These are phyloP conservation scores for Halophytophthora batemanensis DNA, from an alignment of 352 stramenopile species.

Conservation along the genomic window DNA sequence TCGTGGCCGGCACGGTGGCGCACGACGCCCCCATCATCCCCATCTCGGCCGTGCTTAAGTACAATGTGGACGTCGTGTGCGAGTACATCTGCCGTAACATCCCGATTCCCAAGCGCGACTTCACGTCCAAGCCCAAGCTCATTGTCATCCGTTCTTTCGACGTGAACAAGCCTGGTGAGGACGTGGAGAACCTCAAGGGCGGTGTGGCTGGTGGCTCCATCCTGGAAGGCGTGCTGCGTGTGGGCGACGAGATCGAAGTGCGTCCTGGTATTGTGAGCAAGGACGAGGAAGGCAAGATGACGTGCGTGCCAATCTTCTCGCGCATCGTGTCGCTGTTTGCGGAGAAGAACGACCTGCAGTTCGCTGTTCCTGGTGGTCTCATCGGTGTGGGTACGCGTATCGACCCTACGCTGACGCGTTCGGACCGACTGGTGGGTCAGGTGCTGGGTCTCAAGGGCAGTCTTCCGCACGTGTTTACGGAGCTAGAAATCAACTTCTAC, in stretches of 20 bases:
- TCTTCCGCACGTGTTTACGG: conserved; percentile 98
- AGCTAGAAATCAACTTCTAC: conserved; percentile 99
- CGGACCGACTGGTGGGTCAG: conserved; percentile 99
- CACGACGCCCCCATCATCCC: conserved; percentile 98
- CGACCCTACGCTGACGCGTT: conserved; percentile 98
- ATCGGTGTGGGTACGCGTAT: conserved; percentile 99
- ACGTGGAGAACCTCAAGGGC: conserved; percentile 96
- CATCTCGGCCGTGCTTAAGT: conserved; percentile 99
- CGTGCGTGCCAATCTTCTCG: conserved; percentile 92
- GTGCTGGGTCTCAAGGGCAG: conserved; percentile 96
- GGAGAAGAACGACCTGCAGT: conserved; percentile 99
- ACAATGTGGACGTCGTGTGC: conserved; percentile 99
- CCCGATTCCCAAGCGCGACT: conserved; percentile 97
- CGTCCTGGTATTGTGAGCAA: conserved; percentile 99
- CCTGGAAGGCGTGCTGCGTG: conserved; percentile 95
- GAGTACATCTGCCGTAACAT: conserved; percentile 99
- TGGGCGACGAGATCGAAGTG: conserved; percentile 99
- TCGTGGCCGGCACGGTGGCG: conserved; percentile 88
- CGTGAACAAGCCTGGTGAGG: conserved; percentile 99
- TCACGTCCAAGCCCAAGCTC: conserved; percentile 96
- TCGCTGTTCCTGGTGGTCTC: conserved; percentile 97
- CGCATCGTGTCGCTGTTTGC: conserved; percentile 97
- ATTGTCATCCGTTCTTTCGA: conserved; percentile 99
- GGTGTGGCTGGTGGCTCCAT: conserved; percentile 91
- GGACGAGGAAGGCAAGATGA: conserved; percentile 95